These are phyloP conservation scores for Neostapfia colusana DNA, from an alignment of 176 grass and related monocot species.

Conservation along the genomic window DNA sequence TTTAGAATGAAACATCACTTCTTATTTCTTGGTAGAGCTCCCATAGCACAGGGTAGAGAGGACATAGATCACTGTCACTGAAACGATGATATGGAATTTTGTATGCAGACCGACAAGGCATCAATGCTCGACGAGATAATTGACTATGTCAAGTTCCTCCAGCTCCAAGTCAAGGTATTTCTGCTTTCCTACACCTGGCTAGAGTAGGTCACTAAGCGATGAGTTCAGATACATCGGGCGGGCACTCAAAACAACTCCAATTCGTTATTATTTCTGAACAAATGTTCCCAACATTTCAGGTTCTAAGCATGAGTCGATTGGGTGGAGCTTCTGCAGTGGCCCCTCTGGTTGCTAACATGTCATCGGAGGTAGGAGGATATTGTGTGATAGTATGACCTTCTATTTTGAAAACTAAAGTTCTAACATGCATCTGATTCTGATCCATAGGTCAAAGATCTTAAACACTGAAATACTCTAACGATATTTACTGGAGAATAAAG, in stretches of 20 bases:
- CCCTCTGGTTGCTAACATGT: conserved; percentile 65
- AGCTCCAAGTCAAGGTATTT: conserved; percentile 95
- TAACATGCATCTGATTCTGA: neutral
- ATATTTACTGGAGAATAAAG: conserved; percentile 29
- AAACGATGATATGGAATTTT: conserved; percentile 46
- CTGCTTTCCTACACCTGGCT: conserved; percentile 9
- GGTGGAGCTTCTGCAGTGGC: conserved; percentile 77
- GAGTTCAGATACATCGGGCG: neutral
- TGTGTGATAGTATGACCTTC: conserved; percentile 23
- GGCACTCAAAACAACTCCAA: neutral
- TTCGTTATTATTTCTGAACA: conserved; percentile 5
- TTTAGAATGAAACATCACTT: conserved; percentile 37
- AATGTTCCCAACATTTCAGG: conserved; percentile 42
- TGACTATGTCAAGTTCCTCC: conserved; percentile 99
- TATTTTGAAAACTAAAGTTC: conserved; percentile 19
- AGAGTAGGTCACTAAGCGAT: conserved; percentile 16
- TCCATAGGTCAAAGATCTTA: conserved; percentile 27
- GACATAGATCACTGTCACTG: conserved; percentile 8
- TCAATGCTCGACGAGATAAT: conserved; percentile 98
- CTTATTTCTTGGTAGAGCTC: conserved; percentile 23
- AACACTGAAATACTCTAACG: conserved; percentile 31
- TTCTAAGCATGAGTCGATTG: conserved; percentile 93
- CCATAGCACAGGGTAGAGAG: conserved; percentile 16
- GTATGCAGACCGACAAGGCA: conserved; percentile 91
- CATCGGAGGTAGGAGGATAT: conserved; percentile 70